A percentile compares a stretch with the other conserved stretches of the same genome.
phyloP scores from a whole-genome alignment of 805 yeast species.

The Metschnikowia continentalis region DNA sequence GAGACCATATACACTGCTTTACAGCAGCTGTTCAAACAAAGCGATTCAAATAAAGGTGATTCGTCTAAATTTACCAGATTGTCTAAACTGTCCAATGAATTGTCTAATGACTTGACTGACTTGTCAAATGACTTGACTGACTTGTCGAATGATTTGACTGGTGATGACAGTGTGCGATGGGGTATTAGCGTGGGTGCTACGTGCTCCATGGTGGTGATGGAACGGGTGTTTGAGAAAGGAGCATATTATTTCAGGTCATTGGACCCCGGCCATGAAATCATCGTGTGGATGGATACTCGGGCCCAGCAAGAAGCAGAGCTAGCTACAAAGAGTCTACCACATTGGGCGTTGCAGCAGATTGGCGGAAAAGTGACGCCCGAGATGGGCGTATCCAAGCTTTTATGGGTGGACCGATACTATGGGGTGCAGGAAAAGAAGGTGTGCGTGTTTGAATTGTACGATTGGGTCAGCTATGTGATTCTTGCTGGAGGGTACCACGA shows the following conservation, averaged over 20 bases:
- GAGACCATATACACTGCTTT: neutral
- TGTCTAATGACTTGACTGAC: no score
- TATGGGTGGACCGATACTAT: conserved; percentile 29
- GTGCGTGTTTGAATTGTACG: conserved; percentile 49
- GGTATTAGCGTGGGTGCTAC: conserved; percentile 47
- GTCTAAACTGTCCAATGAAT: no score
- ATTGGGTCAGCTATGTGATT: conserved; percentile 36
- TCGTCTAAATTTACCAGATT: no score
- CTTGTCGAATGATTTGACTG: no score
- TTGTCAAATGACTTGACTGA: no score
- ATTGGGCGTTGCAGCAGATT: conserved; percentile 20
- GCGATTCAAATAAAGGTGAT: no score
- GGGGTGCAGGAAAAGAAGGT: conserved; percentile 13
- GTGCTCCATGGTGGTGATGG: conserved; percentile 52
- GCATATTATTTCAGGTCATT: conserved; percentile 30
- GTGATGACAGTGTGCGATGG: neutral
- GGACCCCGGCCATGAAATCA: conserved; percentile 33
- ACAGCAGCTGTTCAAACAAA: neutral
- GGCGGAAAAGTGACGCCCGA: conserved; percentile 52
- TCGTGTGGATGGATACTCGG: conserved; percentile 60
- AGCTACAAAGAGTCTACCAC: conserved; percentile 25
- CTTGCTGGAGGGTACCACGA: conserved; percentile 21
- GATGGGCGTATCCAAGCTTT: conserved; percentile 54
- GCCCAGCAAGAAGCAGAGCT: conserved; percentile 29
- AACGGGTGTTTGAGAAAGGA: conserved; percentile 13